phyloP scores from a whole-genome alignment of 177 flowering plant genomes.

The Vitis hybrid region DNA sequence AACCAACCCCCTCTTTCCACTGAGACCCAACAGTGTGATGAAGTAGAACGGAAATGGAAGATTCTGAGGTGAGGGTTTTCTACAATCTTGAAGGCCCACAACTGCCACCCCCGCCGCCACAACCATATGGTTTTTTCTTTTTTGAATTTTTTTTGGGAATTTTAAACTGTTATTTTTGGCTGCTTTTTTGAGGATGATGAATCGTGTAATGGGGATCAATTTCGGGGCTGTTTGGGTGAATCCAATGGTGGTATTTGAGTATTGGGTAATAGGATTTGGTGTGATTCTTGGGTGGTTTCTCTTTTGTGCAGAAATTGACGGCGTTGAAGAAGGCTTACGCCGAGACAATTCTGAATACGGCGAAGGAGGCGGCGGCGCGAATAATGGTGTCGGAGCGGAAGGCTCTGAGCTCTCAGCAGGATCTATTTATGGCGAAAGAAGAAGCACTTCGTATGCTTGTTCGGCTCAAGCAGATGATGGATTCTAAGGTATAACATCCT shows the following conservation, averaged over 20 bases:
- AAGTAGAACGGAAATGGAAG: conserved; percentile 25
- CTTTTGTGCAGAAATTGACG: conserved; percentile 53
- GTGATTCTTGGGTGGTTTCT: background rate
- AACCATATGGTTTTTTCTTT: conserved; percentile 4
- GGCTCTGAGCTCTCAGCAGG: conserved; percentile 52
- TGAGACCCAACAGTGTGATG: conserved; percentile 11
- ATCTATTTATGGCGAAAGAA: conserved; percentile 53
- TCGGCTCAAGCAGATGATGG: conserved; percentile 67
- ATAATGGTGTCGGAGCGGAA: conserved; percentile 69
- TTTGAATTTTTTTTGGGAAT: conserved; percentile 1
- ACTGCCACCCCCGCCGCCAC: background rate
- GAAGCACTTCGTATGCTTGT: conserved; percentile 66
- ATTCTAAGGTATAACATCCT: conserved; percentile 51
- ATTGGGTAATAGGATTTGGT: background rate
- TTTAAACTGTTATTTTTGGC: conserved; percentile 8
- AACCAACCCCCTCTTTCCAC: conserved; percentile 20
- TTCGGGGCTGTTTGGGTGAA: conserved; percentile 3
- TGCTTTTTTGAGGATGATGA: background rate
- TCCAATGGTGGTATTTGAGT: background rate
- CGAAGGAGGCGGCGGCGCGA: conserved; percentile 84
- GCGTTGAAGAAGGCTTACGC: conserved; percentile 89
- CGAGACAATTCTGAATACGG: conserved; percentile 73
- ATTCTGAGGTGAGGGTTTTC: conserved; percentile 36
- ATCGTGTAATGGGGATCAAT: background rate
- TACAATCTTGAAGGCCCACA: background rate